Percentiles rank a stretch among this genome's conserved stretches.
Conservation (phyloP, 352 stramenopile genomes). For the Paralagenidium karlingii region DNA sequence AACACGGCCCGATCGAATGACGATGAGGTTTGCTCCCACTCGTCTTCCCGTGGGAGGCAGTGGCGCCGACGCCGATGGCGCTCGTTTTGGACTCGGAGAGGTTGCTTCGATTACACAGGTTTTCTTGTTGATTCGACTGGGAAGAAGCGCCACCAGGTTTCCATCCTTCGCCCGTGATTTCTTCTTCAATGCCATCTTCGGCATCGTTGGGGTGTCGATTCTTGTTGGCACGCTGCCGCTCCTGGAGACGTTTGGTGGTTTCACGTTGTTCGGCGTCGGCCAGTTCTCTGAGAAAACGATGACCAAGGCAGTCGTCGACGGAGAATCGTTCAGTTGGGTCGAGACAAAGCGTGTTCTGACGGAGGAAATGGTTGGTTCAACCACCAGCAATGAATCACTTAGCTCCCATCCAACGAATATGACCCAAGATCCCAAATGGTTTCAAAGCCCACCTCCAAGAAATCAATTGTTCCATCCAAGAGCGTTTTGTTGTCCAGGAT, state of each 20-base stretch:
- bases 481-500: conserved; percentile 24
- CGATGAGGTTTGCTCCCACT: too few species aligned
- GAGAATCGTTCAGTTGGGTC: conserved; percentile 44
- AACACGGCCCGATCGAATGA: too few species aligned
- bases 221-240: conserved; percentile 2
- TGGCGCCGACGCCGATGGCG: too few species aligned
- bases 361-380: neutral
- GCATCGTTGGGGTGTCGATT: conserved; percentile 10
- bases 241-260: conserved; percentile 13
- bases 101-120: too few species aligned
- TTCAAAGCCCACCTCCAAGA: conserved; percentile 12
- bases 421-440: too few species aligned
- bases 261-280: conserved; percentile 41
- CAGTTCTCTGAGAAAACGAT: conserved; percentile 44
- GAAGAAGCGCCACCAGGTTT: too few species aligned
- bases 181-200: conserved; percentile 63
- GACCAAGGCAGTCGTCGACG: conserved; percentile 27
- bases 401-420: too few species aligned
- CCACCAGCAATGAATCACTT: neutral
- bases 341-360: conserved; percentile 32
- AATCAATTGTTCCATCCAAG: conserved; percentile 52
- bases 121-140: too few species aligned
- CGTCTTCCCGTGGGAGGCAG: too few species aligned
- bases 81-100: too few species aligned
- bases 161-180: conserved; percentile 39